These are phyloP conservation scores for Podospora pseudopauciseta DNA, from an alignment of 495 filamentous ascomycete species.

Conservation along the genomic window DNA sequence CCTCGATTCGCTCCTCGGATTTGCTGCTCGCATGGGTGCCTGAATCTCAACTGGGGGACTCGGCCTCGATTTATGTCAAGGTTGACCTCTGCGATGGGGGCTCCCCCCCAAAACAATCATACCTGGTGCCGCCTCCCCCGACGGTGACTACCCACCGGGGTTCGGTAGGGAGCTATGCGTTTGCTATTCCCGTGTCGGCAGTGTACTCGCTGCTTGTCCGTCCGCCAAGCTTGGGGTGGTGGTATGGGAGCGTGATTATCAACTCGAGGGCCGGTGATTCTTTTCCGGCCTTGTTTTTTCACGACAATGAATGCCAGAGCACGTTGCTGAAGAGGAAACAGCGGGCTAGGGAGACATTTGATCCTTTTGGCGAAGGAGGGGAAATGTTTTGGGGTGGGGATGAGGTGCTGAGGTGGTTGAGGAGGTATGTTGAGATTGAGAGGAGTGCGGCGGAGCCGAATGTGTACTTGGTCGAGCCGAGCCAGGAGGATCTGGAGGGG, in stretches of 20 bases:
- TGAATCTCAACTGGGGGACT: constrained; percentile 81
- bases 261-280: constrained; percentile 85
- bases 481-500: constrained; percentile 71
- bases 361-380: constrained; percentile 81
- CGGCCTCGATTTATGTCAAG: constrained; percentile 86
- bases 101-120: constrained; percentile 77
- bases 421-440: constrained; percentile 76
- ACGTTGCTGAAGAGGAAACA: constrained; percentile 93
- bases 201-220: constrained; percentile 88
- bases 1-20: constrained; percentile 51
- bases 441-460: constrained; percentile 78
- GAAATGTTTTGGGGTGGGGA: constrained; percentile 97
- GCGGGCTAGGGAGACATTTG: constrained; percentile 74
- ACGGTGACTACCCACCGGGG: constrained; percentile 66
- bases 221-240: constrained; percentile 93
- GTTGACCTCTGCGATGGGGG: constrained; percentile 82
- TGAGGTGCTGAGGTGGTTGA: constrained; percentile 89
- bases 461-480: constrained; percentile 87
- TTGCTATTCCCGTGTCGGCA: constrained; percentile 83
- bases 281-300: constrained; percentile 95
- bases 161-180: constrained; percentile 82
- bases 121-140: constrained; percentile 88
- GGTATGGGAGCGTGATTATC: constrained; percentile 93
- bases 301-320: constrained; percentile 92
- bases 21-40: constrained; percentile 91